Percentiles rank a stretch among this genome's conserved stretches.
Evolutionary conservation across 176 grass and related monocot genomes (phyloP).

Genomic region (Sorghum bicolor): Sorghum_bicolor_NCBIv3 NC_012878.2:2755501-2756000

Average conservation of each 20-base stretch:
- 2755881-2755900: constrained; percentile 68
- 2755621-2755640: neutral
- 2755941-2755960: neutral
- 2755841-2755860: constrained; percentile 72
- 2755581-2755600: constrained; percentile 41
- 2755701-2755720: no score
- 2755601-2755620: neutral
- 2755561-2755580: constrained; percentile 93
- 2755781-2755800: constrained; percentile 6
- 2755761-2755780: neutral
- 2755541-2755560: constrained; percentile 85
- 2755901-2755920: neutral
- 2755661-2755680: neutral
- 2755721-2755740: no score
- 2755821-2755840: constrained; percentile 83
- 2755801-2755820: constrained; percentile 86
- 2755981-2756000: neutral
- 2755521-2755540: constrained; percentile 91
- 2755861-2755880: constrained; percentile 72
- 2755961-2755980: neutral
- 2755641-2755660: neutral
- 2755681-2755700: neutral
- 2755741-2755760: no score
- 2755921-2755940: neutral
- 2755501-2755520: constrained; percentile 93